Evolutionary conservation across 805 yeast genomes (phyloP).

Genomic region (Jamesozyma hellenica): DNA sequence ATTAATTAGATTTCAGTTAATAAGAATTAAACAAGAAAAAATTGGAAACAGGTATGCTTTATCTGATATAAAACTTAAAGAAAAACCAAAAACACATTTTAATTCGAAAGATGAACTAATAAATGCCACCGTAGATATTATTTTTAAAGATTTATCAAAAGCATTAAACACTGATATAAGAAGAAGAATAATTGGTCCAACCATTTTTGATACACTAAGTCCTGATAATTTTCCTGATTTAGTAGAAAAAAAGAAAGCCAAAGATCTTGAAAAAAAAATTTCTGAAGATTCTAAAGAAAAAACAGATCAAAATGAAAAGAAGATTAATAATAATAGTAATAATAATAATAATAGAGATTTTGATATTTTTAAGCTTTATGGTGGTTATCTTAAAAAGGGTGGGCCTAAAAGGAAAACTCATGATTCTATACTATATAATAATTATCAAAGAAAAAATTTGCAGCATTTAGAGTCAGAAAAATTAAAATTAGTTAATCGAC

Average conservation of each 20-base stretch:
- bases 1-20: constrained; percentile 17
- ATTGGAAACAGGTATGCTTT: not conserved
- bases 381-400: constrained; percentile 11
- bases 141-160: constrained; percentile 54
- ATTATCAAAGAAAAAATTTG: not conserved
- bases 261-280: constrained; percentile 17
- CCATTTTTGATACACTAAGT: constrained; percentile 49
- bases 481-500: constrained; percentile 11
- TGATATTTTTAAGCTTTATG: constrained; percentile 29
- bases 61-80: not conserved
- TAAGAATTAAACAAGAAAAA: constrained; percentile 5
- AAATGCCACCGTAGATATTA: constrained; percentile 47
- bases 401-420: not conserved
- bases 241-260: constrained; percentile 28
- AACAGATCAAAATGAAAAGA: constrained; percentile 15
- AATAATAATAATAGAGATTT: constrained; percentile 29
- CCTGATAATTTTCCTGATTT: constrained; percentile 48
- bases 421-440: not conserved
- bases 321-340: constrained; percentile 3
- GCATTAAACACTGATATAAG: constrained; percentile 62
- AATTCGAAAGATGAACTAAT: constrained; percentile 31
- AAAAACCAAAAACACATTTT: constrained; percentile 5
- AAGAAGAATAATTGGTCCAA: constrained; percentile 63
- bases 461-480: constrained; percentile 10
- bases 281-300: constrained; percentile 5